phyloP scores from a whole-genome alignment of 495 filamentous ascomycete genomes.

The Penicillium pancosmium region DNA sequence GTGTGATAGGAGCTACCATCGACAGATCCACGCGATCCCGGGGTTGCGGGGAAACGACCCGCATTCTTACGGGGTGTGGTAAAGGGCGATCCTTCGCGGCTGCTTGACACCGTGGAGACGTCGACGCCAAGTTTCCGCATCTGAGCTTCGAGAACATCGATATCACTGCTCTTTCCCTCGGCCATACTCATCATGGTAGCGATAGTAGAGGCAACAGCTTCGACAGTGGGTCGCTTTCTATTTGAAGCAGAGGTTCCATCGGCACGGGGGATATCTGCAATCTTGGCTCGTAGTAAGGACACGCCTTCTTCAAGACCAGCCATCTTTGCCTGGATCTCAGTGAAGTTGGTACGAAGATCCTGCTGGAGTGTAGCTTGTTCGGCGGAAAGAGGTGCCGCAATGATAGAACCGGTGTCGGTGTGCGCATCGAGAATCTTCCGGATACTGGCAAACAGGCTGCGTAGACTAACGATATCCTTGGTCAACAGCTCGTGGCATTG shows the following conservation, averaged over 20 bases:
- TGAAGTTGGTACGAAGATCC: conserved; percentile 73
- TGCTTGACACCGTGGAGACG: conserved; percentile 46
- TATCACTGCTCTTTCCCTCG: conserved; percentile 81
- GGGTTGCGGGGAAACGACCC: conserved; percentile 42
- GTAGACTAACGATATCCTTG: conserved; percentile 67
- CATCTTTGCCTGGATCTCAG: conserved; percentile 69
- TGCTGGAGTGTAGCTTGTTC: conserved; percentile 82
- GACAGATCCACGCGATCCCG: conserved; percentile 43
- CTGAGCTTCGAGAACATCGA: conserved; percentile 85
- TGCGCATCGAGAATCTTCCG: conserved; percentile 70
- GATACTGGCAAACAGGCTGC: conserved; percentile 71
- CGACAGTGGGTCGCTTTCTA: conserved; percentile 74
- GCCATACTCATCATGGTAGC: conserved; percentile 89
- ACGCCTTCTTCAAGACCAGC: conserved; percentile 78
- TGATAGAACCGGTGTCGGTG: conserved; percentile 60
- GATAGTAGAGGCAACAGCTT: conserved; percentile 89
- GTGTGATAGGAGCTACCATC: conserved; percentile 56
- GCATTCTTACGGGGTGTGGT: conserved; percentile 54
- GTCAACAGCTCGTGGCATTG: conserved; percentile 59
- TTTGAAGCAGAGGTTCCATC: conserved; percentile 43
- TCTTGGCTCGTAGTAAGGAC: conserved; percentile 77
- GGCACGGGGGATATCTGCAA: conserved; percentile 55
- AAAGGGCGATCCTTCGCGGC: conserved; percentile 65
- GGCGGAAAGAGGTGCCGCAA: conserved; percentile 72
- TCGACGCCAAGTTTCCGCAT: conserved; percentile 70